These are phyloP conservation scores for Tolypocladium ovalisporum DNA, from an alignment of 2,329 filamentous ascomycete species.

Conservation along the genomic window DNA sequence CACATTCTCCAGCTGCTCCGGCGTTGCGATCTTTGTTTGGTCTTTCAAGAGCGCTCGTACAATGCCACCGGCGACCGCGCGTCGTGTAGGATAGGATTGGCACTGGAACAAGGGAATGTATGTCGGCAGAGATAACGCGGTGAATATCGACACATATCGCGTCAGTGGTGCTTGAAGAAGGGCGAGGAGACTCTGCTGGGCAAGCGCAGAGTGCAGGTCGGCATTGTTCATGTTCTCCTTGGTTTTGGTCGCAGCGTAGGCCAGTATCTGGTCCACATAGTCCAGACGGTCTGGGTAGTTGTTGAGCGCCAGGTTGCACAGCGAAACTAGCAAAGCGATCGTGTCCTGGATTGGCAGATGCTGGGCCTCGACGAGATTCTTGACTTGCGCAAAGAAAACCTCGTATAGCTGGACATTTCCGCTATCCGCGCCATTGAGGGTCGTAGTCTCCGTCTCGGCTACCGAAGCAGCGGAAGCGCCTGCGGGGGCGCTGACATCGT, in stretches of 20 bases:
- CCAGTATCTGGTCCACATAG: conserved; percentile 89
- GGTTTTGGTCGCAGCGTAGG: conserved; percentile 79
- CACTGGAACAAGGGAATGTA: conserved; percentile 84
- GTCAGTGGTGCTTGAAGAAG: conserved; percentile 86
- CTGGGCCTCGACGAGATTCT: conserved; percentile 84
- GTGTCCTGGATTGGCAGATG: conserved; percentile 89
- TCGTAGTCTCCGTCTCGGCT: conserved; percentile 35
- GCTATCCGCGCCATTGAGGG: conserved; percentile 34
- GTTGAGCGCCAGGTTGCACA: conserved; percentile 86
- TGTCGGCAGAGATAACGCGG: conserved; percentile 83
- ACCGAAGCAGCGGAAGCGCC: conserved; percentile 26
- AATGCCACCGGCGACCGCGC: conserved; percentile 84
- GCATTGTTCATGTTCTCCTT: conserved; percentile 84
- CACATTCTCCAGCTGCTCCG: conserved; percentile 76
- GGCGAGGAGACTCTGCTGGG: conserved; percentile 80
- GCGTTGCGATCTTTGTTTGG: conserved; percentile 66
- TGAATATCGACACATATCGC: conserved; percentile 88
- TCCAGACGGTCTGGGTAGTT: conserved; percentile 89
- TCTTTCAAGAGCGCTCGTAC: conserved; percentile 73
- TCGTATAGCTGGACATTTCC: conserved; percentile 85
- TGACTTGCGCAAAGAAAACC: conserved; percentile 93
- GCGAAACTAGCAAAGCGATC: conserved; percentile 84
- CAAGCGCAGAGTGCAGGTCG: conserved; percentile 80
- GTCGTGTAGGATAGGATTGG: conserved; percentile 84
- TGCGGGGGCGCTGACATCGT: conserved; percentile 18